Evolutionary conservation across 2,329 filamentous ascomycete species (phyloP).

Genomic region (Sporothrix euskadiensis): DNA sequence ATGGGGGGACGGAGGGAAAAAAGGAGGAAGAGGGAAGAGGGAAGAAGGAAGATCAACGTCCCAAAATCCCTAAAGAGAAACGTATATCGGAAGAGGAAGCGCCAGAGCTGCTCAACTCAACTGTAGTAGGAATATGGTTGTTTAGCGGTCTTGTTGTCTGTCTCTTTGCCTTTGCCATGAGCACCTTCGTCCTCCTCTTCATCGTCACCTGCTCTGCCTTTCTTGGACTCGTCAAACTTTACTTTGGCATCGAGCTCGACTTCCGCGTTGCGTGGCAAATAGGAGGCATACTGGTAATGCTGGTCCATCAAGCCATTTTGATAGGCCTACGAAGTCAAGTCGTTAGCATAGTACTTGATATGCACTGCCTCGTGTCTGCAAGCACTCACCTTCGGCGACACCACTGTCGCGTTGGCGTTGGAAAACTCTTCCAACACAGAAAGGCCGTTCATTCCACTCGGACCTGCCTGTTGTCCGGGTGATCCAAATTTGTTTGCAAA

Average conservation of each 20-base stretch:
- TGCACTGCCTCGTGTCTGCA: neutral
- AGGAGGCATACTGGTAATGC: neutral
- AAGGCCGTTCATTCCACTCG: neutral
- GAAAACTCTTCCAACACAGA: conserved; percentile 4
- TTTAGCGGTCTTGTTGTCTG: neutral
- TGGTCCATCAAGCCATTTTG: neutral
- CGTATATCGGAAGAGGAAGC: neutral
- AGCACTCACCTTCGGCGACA: neutral
- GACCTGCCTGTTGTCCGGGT: neutral
- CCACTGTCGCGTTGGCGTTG: no score
- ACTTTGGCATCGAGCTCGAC: neutral
- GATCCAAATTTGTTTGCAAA: neutral
- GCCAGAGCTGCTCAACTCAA: neutral
- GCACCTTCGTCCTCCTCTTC: no score
- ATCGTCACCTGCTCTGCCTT: neutral
- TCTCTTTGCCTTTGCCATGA: neutral
- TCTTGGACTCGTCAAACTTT: neutral
- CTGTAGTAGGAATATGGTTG: neutral
- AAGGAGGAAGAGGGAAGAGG: neutral
- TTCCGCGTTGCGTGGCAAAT: neutral
- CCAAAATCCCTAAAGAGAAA: neutral
- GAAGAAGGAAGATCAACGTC: neutral
- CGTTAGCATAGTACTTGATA: neutral
- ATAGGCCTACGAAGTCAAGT: neutral
- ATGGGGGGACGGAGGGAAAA: neutral